Conservation (phyloP, 176 grass and related monocot species). For the Musa beccarii region DNA sequence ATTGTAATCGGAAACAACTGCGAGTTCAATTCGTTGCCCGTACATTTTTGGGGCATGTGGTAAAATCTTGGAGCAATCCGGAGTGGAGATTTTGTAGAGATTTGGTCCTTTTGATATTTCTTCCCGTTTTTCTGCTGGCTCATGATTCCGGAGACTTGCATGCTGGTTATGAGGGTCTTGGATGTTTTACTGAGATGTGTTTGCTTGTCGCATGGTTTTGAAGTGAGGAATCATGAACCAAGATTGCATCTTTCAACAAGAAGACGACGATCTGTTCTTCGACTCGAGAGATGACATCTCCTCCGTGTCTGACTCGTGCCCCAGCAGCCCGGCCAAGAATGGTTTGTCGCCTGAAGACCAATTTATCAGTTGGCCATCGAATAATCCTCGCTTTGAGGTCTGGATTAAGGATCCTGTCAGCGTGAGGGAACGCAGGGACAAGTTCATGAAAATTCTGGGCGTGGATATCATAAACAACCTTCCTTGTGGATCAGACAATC, state of each 20-base stretch:
- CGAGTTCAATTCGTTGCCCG: not conserved
- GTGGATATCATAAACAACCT: slow-evolving; percentile 12
- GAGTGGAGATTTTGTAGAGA: not conserved
- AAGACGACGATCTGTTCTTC: not conserved
- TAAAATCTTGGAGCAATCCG: not conserved
- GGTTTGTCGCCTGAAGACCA: not conserved
- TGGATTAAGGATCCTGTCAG: slow-evolving; percentile 45
- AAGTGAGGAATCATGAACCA: not conserved
- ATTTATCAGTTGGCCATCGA: slow-evolving; percentile 10
- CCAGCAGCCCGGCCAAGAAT: not conserved
- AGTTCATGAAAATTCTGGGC: slow-evolving; percentile 46
- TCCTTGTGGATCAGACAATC: not conserved
- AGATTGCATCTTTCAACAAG: not conserved
- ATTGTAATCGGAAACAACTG: not conserved
- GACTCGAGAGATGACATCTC: not conserved
- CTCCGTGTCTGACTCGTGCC: not conserved
- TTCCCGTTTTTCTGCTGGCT: not conserved
- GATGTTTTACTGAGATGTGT: not conserved
- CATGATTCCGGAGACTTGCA: not conserved
- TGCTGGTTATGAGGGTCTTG: not conserved
- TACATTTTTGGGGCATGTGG: not conserved
- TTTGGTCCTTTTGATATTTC: not conserved
- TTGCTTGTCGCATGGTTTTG: not conserved
- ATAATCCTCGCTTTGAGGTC: slow-evolving; percentile 31
- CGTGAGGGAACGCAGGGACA: slow-evolving; percentile 43